Percentiles rank a stretch among this genome's conserved stretches.
phyloP scores from a whole-genome alignment of 2,329 filamentous ascomycete species.

The Dothiorella sarmentorum region DNA sequence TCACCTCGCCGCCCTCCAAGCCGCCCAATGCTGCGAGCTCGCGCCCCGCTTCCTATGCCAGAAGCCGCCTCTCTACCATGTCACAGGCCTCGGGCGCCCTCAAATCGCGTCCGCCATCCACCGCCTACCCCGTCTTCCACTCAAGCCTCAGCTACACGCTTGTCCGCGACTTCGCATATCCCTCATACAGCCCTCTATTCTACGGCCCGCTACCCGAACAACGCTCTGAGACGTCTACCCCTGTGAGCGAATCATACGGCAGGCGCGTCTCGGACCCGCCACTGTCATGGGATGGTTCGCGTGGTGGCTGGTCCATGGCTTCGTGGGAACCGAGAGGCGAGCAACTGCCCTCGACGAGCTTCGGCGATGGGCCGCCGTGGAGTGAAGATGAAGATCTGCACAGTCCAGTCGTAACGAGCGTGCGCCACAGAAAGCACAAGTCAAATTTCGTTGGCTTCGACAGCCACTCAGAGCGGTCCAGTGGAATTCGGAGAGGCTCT shows the following conservation, averaged over 20 bases:
- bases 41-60: conserved; percentile 62
- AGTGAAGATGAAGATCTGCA: conserved; percentile 95
- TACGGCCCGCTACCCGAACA: conserved; percentile 84
- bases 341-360: conserved; percentile 77
- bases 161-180: conserved; percentile 95
- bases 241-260: conserved; percentile 65
- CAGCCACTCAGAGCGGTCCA: conserved; percentile 22
- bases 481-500: conserved; percentile 47
- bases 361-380: conserved; percentile 78
- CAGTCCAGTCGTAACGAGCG: conserved; percentile 80
- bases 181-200: conserved; percentile 76
- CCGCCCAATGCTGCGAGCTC: conserved; percentile 55
- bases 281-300: conserved; percentile 69
- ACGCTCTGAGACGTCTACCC: conserved; percentile 80
- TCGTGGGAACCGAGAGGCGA: conserved; percentile 55
- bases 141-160: conserved; percentile 84
- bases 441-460: conserved; percentile 42
- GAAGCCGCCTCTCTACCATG: conserved; percentile 77
- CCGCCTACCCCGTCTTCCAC: conserved; percentile 77
- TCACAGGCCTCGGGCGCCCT: conserved; percentile 63
- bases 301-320: conserved; percentile 53
- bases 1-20: conserved; percentile 49
- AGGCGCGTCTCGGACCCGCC: conserved; percentile 78
- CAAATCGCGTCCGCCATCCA: conserved; percentile 75
- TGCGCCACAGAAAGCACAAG: conserved; percentile 79